These are phyloP conservation scores for Lentinula lateritia DNA, from an alignment of 768 basidiomycete species.

Conservation along the genomic window DNA sequence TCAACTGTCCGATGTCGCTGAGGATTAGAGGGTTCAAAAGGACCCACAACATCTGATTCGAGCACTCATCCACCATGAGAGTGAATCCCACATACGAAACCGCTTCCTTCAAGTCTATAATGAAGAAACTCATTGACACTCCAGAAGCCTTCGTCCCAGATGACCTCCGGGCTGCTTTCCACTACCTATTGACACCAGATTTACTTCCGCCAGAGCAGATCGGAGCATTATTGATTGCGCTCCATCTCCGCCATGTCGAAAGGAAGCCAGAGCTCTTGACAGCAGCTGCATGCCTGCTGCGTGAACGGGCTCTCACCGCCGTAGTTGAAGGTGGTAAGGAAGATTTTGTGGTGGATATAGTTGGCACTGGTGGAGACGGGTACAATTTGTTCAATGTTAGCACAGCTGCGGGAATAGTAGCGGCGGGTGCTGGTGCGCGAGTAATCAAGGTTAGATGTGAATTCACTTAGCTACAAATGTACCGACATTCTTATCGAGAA, in stretches of 20 bases:
- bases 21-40: neutral
- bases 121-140: conserved; percentile 73
- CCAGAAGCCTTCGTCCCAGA: conserved; percentile 77
- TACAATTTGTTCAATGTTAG: conserved; percentile 97
- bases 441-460: conserved; percentile 71
- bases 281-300: conserved; percentile 71
- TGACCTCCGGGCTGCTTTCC: conserved; percentile 69
- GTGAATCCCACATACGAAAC: conserved; percentile 17
- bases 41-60: neutral
- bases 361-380: conserved; percentile 93
- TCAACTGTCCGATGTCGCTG: neutral
- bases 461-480: neutral
- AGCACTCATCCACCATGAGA: neutral
- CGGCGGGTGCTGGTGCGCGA: conserved; percentile 89
- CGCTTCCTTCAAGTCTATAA: conserved; percentile 65
- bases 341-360: conserved; percentile 75
- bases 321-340: conserved; percentile 49
- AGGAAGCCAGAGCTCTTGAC: conserved; percentile 69
- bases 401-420: conserved; percentile 89
- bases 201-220: conserved; percentile 67
- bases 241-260: conserved; percentile 78
- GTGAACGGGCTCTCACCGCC: conserved; percentile 61
- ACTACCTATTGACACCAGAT: conserved; percentile 67
- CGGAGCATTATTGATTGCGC: conserved; percentile 84
- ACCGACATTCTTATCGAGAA: conserved; percentile 5